Percentiles rank a stretch among this genome's conserved stretches.
Evolutionary conservation across 352 stramenopile genomes (phyloP).

Genomic region (Globisporangium uncinulatum): DNA sequence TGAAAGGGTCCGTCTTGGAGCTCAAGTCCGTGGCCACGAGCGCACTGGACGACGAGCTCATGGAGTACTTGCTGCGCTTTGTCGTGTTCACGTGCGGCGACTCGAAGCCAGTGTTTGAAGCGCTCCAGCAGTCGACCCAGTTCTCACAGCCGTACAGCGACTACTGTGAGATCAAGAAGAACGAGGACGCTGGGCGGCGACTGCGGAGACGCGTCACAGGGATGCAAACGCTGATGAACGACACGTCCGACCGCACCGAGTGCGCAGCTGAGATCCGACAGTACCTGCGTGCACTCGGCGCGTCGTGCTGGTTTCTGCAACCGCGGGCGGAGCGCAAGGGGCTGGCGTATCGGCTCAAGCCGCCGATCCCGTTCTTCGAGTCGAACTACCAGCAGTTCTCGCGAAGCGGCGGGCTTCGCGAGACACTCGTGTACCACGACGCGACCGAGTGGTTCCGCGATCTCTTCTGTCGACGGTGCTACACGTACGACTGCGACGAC

Average conservation of each 20-base stretch:
- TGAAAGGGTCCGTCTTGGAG: slow-evolving; percentile 13
- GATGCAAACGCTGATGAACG: slow-evolving; percentile 19
- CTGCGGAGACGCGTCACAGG: slow-evolving; percentile 21
- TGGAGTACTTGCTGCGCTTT: slow-evolving; percentile 52
- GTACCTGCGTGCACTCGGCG: slow-evolving; percentile 8
- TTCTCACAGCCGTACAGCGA: slow-evolving; percentile 37
- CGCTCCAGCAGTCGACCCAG: slow-evolving; percentile 19
- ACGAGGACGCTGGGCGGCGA: slow-evolving; percentile 15
- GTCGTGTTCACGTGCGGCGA: slow-evolving; percentile 41
- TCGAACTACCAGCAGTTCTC: slow-evolving; percentile 42
- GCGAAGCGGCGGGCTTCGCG: slow-evolving; percentile 28
- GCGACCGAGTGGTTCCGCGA: slow-evolving; percentile 76
- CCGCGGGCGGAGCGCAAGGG: slow-evolving; percentile 10
- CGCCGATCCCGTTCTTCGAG: slow-evolving; percentile 43
- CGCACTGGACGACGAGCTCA: slow-evolving; percentile 48
- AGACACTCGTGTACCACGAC: slow-evolving; percentile 36
- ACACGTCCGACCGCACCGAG: background rate
- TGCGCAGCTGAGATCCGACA: slow-evolving; percentile 4
- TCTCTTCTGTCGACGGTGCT: slow-evolving; percentile 89
- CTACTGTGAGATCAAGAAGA: slow-evolving; percentile 42
- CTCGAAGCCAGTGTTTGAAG: slow-evolving; percentile 39
- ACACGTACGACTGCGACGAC: slow-evolving; percentile 87
- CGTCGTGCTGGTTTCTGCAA: slow-evolving; percentile 30
- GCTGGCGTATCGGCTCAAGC: slow-evolving; percentile 27
- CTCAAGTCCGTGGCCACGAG: slow-evolving; percentile 30